Evolutionary conservation across 2,329 filamentous ascomycete species (phyloP), one percentile per base, ranked within the genome.

Genomic region (Ceratocystis diversiconidia): DNA sequence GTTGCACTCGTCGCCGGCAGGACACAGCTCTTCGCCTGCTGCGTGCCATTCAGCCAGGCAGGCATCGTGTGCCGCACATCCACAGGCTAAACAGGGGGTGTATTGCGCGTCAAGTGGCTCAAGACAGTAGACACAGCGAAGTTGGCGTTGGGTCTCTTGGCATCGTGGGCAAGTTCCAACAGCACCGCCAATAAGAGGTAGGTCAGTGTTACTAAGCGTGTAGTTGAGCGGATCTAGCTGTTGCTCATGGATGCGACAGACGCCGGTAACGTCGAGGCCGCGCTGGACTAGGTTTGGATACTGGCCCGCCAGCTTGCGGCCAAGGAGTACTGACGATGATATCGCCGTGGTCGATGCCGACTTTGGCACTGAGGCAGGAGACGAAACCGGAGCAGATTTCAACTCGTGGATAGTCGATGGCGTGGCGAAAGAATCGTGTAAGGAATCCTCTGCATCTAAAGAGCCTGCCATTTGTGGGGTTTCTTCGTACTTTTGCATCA

Each of bases 1-100:
- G 67, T 82, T 76, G 70, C 85, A 87, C 71, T 86, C 85, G 70
- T 86, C 85, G 1, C 84, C 84, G 0, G 82, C 84, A 0, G 84
- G 82, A 65, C 85, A 87, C 60, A 79, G 73, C 1, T 74, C 79
- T 72, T 84, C 82, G 25, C 81, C 81, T 5, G 78, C 77, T 5
- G 76, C 78, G 69, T 84, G 81, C 82, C 83, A 85, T 70, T 83
- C 81, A 1, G 77, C 78, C 17, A 84, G 76, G 68, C 85, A 87
- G 7, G 75, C 72, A 59, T 84, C 80, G 72, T 87, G 85, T 63
- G 78, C 79, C 6, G 80, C 80, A 69, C 85, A 87, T 12, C 84
- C 84, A 69, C 85, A 87, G 10, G 79, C 79, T 2, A 87, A 76
- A 68, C 85, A 87, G 0, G 84, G 79, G 2, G 82, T 75, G 70